phyloP scores from a whole-genome alignment of 345 rosid species.

The Isatis tinctoria region DNA sequence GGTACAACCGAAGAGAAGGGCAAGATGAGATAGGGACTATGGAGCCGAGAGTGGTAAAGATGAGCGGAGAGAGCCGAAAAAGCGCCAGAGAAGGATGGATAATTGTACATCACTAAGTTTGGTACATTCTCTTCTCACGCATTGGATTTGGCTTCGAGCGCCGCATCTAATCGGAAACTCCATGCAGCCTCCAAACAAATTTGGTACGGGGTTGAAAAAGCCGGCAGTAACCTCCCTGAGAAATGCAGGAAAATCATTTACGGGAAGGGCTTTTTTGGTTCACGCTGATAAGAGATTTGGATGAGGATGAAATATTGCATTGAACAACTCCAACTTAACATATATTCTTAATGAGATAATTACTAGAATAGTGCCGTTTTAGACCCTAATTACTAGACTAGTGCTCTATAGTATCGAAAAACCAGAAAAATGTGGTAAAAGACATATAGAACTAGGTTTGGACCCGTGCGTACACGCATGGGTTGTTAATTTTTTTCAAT shows the following conservation, averaged over 20 bases:
- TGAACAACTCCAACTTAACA: neutral
- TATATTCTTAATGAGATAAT: neutral
- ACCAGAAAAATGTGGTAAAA: too few relatives aligned
- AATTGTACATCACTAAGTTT: constrained; percentile 65
- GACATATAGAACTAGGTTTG: too few relatives aligned
- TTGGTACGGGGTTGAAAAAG: neutral
- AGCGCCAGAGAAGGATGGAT: constrained; percentile 87
- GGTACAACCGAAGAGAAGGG: constrained; percentile 82
- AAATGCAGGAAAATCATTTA: constrained; percentile 15
- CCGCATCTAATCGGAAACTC: constrained; percentile 76
- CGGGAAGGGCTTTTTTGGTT: neutral
- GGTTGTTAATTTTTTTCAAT: too few relatives aligned
- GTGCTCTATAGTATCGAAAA: too few relatives aligned
- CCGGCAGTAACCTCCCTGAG: neutral
- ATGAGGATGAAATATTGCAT: constrained; percentile 4
- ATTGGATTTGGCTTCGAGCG: constrained; percentile 57
- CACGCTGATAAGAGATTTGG: neutral
- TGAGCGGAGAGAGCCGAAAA: constrained; percentile 76
- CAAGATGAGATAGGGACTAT: constrained; percentile 57
- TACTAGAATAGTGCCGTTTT: too few relatives aligned
- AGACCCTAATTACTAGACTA: too few relatives aligned
- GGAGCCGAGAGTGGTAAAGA: constrained; percentile 66
- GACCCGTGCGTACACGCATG: too few relatives aligned
- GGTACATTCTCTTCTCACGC: constrained; percentile 55
- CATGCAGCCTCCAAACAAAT: constrained; percentile 13